A percentile compares a stretch with the other conserved stretches of the same genome.
Evolutionary conservation across 2,329 filamentous ascomycete genomes (phyloP).

Genomic region (Cercospora sp.): DNA sequence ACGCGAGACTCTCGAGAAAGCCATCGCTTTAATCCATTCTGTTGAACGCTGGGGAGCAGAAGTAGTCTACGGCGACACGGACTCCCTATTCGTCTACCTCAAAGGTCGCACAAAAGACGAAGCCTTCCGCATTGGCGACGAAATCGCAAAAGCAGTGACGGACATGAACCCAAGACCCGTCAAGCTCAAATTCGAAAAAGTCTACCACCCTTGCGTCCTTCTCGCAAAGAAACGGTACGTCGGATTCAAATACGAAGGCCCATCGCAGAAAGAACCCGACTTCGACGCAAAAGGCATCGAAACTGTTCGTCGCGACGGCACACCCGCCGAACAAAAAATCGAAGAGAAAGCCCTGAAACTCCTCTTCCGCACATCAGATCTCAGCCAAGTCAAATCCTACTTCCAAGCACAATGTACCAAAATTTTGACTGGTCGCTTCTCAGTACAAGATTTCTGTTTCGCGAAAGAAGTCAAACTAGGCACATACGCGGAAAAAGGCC

Average conservation of each 20-base stretch:
- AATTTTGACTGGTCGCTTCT: constrained; percentile 85
- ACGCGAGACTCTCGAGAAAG: constrained; percentile 89
- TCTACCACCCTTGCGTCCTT: constrained; percentile 92
- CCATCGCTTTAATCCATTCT: constrained; percentile 89
- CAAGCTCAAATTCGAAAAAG: constrained; percentile 98
- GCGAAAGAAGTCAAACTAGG: constrained; percentile 88
- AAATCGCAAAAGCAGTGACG: constrained; percentile 86
- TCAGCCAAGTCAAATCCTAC: constrained; percentile 84
- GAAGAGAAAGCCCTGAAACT: constrained; percentile 88
- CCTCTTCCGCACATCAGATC: constrained; percentile 84
- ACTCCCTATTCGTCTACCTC: constrained; percentile 88
- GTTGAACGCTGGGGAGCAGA: constrained; percentile 87
- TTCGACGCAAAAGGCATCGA: constrained; percentile 99
- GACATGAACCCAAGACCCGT: constrained; percentile 86
- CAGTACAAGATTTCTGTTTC: constrained; percentile 94
- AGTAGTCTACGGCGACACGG: constrained; percentile 96
- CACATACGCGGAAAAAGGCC: constrained; percentile 78
- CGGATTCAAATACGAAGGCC: constrained; percentile 91
- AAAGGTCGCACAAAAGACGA: constrained; percentile 83
- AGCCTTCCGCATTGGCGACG: constrained; percentile 88
- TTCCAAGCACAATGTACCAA: constrained; percentile 89
- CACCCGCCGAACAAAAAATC: constrained; percentile 93
- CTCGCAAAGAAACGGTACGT: constrained; percentile 98
- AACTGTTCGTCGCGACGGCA: constrained; percentile 92
- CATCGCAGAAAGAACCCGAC: constrained; percentile 72